Conservation (phyloP, 257 asterid species). For the Capsicum chinense region DNA sequence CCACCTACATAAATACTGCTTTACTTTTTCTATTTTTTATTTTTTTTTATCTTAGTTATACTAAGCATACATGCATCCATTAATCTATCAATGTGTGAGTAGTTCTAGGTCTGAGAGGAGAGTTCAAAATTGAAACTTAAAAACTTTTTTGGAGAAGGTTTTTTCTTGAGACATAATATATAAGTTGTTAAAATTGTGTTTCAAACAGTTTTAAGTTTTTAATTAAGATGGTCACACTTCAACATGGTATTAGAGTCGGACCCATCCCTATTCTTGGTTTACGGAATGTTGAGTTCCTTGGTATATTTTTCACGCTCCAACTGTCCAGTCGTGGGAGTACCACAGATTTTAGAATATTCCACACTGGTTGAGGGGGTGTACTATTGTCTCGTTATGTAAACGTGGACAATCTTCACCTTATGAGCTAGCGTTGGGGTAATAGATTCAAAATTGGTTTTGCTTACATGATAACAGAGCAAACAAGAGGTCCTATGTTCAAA, state of each 20-base stretch:
- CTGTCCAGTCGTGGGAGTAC: neutral
- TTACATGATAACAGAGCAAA: neutral
- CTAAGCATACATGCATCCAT: neutral
- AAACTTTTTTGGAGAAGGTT: neutral
- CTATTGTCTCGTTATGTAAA: neutral
- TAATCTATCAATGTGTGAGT: neutral
- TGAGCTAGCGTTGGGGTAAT: neutral
- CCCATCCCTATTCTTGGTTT: neutral
- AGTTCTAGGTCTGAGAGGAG: constrained; percentile 19
- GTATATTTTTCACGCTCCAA: neutral
- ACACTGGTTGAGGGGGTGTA: neutral
- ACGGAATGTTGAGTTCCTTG: neutral
- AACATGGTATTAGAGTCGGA: neutral
- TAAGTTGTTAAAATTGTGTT: neutral
- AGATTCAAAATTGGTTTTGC: neutral
- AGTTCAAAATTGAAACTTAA: neutral
- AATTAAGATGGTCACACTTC: neutral
- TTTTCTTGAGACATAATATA: neutral
- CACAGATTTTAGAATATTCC: neutral
- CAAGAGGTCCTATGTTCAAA: constrained; percentile 4
- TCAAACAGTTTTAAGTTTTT: neutral
- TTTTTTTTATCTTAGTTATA: neutral
- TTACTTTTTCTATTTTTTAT: neutral
- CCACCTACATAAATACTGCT: neutral
- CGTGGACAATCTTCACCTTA: neutral